A percentile compares a stretch with the other conserved stretches of the same genome.
phyloP scores from a whole-genome alignment of 768 basidiomycete species.

The Tulasnella sp. region DNA sequence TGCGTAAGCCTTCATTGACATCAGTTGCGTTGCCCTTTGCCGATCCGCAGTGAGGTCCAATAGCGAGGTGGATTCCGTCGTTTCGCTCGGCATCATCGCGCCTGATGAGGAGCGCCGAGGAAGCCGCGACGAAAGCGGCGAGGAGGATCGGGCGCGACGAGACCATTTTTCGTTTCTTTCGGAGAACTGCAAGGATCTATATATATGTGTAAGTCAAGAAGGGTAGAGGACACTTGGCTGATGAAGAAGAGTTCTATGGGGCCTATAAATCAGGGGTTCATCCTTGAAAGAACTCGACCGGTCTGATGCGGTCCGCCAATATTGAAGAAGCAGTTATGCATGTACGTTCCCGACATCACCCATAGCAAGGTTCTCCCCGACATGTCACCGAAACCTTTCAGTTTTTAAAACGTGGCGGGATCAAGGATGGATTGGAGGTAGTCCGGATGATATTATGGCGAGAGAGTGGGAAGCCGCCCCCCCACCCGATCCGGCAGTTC shows the following conservation, averaged over 20 bases:
- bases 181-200: background rate
- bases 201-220: background rate
- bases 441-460: background rate
- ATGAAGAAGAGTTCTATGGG: background rate
- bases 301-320: background rate
- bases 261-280: background rate
- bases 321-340: background rate
- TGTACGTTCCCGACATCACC: background rate
- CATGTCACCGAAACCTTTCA: background rate
- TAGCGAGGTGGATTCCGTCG: slow-evolving; percentile 39
- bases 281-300: background rate
- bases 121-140: background rate
- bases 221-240: background rate
- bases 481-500: too few relatives aligned
- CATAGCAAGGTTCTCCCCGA: background rate
- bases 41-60: slow-evolving; percentile 41
- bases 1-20: slow-evolving; percentile 47
- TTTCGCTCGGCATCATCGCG: slow-evolving; percentile 14
- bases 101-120: background rate
- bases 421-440: background rate
- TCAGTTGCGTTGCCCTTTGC: slow-evolving; percentile 41
- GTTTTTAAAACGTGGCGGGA: background rate
- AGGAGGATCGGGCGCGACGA: background rate
- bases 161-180: background rate
- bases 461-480: too few relatives aligned